These are phyloP conservation scores for Ogataea siamensis DNA, from an alignment of 805 yeast species.

Conservation along the genomic window DNA sequence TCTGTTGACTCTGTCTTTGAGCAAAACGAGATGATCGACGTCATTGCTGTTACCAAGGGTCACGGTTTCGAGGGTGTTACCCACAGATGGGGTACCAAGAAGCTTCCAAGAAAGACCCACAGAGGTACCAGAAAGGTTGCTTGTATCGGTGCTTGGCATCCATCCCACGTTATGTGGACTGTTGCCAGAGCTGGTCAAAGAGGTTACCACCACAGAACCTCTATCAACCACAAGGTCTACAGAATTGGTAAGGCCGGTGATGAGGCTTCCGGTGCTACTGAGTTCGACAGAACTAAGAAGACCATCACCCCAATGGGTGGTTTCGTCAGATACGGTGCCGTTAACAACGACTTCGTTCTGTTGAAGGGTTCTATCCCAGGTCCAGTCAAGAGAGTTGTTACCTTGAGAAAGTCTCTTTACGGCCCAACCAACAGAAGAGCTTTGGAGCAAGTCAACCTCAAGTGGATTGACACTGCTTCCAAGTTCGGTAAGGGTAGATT, in stretches of 20 bases:
- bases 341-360: conserved; percentile 96
- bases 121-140: conserved; percentile 99
- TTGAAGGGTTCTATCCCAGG: conserved; percentile 99
- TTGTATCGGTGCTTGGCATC: conserved; percentile 99
- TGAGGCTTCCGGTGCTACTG: conserved; percentile 92
- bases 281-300: conserved; percentile 99
- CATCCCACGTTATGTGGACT: conserved; percentile 99
- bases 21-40: conserved; percentile 98
- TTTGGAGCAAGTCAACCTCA: conserved; percentile 91
- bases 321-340: conserved; percentile 98
- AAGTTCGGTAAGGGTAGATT: conserved; percentile 99
- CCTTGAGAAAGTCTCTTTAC: conserved; percentile 98
- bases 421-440: conserved; percentile 98
- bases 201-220: conserved; percentile 99
- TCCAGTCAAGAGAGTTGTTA: conserved; percentile 98
- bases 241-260: conserved; percentile 97
- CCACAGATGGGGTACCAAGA: conserved; percentile 99
- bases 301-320: conserved; percentile 99
- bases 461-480: conserved; percentile 99
- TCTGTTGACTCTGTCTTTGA: conserved; percentile 94
- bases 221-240: conserved; percentile 99
- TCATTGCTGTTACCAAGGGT: conserved; percentile 99
- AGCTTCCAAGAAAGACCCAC: conserved; percentile 99
- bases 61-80: conserved; percentile 99
- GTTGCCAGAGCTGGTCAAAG: conserved; percentile 99